Evolutionary conservation across 192 early-diverging fungal species (phyloP).

Genomic region (Dissophora ornata): DNA sequence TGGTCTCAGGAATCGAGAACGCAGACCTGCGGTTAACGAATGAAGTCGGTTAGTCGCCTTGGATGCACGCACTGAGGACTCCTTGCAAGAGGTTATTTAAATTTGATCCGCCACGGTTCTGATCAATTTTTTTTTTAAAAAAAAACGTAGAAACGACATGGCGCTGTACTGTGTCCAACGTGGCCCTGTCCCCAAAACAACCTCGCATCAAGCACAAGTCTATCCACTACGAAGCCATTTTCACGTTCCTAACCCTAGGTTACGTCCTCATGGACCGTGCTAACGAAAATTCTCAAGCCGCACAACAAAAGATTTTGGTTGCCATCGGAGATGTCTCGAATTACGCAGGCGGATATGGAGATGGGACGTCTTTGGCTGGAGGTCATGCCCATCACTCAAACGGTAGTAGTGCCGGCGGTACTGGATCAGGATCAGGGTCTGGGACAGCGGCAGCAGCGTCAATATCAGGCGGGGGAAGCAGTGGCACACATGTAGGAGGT

Average conservation of each 20-base stretch:
- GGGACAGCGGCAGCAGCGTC: slow-evolving; percentile 7
- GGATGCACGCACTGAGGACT: too few species aligned
- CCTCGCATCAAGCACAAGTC: slow-evolving; percentile 60
- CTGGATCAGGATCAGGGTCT: slow-evolving; percentile 2
- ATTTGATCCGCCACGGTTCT: too few species aligned
- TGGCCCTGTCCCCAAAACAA: slow-evolving; percentile 58
- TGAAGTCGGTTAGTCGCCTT: slow-evolving; percentile 37
- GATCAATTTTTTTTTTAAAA: slow-evolving; percentile 11
- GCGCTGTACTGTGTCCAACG: slow-evolving; percentile 64
- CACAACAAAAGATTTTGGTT: slow-evolving; percentile 31
- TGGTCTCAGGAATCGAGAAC: slow-evolving; percentile 33
- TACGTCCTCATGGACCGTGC: slow-evolving; percentile 48
- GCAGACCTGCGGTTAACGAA: slow-evolving; percentile 14
- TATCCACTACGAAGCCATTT: slow-evolving; percentile 67
- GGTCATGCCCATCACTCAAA: slow-evolving; percentile 18
- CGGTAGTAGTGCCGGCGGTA: not conserved
- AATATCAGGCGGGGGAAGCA: not conserved
- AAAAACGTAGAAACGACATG: slow-evolving; percentile 68
- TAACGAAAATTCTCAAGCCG: slow-evolving; percentile 25
- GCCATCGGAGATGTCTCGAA: slow-evolving; percentile 44
- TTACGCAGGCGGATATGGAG: slow-evolving; percentile 51
- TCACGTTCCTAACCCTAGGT: slow-evolving; percentile 65
- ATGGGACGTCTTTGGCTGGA: slow-evolving; percentile 54
- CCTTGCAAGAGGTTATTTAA: too few species aligned
- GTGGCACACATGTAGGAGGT: not conserved